Conservation (phyloP, 768 basidiomycete species). For the Tephrocybe sp. region DNA sequence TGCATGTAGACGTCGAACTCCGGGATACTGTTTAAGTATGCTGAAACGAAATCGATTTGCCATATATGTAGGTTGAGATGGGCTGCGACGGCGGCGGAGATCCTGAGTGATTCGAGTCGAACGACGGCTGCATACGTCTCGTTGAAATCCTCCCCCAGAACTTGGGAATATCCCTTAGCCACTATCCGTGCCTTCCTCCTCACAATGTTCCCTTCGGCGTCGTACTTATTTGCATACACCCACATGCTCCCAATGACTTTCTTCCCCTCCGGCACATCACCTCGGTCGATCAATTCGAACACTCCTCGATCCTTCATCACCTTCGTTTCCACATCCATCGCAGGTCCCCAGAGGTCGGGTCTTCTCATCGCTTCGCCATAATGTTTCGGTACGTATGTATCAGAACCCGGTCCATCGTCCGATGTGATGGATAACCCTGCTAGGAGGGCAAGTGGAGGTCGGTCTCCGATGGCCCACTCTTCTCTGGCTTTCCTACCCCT, state of each 20-base stretch:
- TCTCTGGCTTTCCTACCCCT: too few relatives aligned
- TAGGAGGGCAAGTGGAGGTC: not conserved
- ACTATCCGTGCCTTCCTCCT: slow-evolving; percentile 26
- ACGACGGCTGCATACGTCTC: not conserved
- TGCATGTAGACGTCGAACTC: too few relatives aligned
- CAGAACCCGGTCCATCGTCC: not conserved
- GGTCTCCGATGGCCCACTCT: not conserved
- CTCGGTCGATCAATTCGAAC: not conserved
- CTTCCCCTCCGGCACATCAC: not conserved
- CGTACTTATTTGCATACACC: slow-evolving; percentile 29
- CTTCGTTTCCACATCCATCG: not conserved
- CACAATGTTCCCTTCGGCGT: slow-evolving; percentile 23
- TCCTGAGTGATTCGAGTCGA: not conserved
- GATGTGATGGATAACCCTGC: not conserved
- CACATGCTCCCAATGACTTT: slow-evolving; percentile 4
- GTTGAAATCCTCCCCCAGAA: slow-evolving; percentile 21
- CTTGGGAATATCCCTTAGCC: slow-evolving; percentile 29
- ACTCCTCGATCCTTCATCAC: not conserved
- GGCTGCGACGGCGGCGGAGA: not conserved
- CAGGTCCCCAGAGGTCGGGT: not conserved
- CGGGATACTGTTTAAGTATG: too few relatives aligned
- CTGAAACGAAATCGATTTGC: too few relatives aligned
- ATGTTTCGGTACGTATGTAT: not conserved
- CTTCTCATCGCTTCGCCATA: not conserved
- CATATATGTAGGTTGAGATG: not conserved